phyloP scores from a whole-genome alignment of 2,329 filamentous ascomycete genomes.

The Oidium heveae region DNA sequence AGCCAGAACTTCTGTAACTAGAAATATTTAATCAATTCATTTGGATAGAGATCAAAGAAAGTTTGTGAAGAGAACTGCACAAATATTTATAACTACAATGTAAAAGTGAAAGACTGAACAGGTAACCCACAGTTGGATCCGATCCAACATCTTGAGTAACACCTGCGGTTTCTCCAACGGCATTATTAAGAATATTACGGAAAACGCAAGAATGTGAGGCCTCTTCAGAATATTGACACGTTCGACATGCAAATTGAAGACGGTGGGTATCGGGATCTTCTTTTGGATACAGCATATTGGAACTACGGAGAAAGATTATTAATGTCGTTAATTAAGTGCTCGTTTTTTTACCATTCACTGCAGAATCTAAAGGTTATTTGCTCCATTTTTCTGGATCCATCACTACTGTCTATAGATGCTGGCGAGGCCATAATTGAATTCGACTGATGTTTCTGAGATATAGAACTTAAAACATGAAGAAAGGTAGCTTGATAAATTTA shows the following conservation, averaged over 20 bases:
- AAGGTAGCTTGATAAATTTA: no score
- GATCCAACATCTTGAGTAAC: conserved; percentile 92
- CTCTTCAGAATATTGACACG: conserved; percentile 74
- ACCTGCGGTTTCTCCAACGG: conserved; percentile 82
- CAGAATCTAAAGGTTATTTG: conserved; percentile 96
- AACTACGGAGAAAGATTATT: conserved; percentile 24
- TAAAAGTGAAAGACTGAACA: conserved; percentile 3
- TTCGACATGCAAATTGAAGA: conserved; percentile 87
- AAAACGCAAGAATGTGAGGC: conserved; percentile 81
- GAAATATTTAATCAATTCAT: no score
- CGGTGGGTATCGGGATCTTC: conserved; percentile 67
- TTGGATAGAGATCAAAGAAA: no score
- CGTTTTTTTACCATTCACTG: conserved; percentile 51
- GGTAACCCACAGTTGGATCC: conserved; percentile 85
- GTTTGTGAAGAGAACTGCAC: neutral
- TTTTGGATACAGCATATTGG: conserved; percentile 93
- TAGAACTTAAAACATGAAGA: no score
- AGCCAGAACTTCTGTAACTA: neutral
- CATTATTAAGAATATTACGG: conserved; percentile 78
- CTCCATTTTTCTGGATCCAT: conserved; percentile 25
- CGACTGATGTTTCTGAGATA: no score
- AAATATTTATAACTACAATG: neutral
- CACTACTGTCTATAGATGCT: conserved; percentile 21
- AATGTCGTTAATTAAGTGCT: conserved; percentile 2
- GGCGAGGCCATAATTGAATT: conserved; percentile 27